Evolutionary conservation across 2,329 filamentous ascomycete species (phyloP).

Genomic region (Penicillium decumbens): DNA sequence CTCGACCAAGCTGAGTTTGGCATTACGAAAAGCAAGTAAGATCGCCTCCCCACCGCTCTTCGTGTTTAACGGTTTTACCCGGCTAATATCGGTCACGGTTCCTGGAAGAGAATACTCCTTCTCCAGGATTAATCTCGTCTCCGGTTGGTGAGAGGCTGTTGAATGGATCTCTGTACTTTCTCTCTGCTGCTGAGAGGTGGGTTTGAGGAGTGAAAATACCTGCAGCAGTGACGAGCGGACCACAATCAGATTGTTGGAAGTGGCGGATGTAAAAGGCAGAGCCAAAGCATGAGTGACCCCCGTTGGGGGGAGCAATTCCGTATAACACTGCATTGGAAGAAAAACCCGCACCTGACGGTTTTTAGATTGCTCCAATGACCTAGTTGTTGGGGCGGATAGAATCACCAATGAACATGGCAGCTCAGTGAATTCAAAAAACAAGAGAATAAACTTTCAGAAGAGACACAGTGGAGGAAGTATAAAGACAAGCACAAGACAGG

Average conservation of each 20-base stretch:
- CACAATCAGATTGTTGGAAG: constrained; percentile 79
- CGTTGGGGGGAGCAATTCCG: constrained; percentile 88
- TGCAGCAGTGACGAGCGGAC: constrained; percentile 91
- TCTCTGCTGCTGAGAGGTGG: constrained; percentile 47
- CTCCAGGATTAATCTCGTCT: constrained; percentile 74
- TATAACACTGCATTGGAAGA: constrained; percentile 84
- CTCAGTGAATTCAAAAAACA: not conserved
- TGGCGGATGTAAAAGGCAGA: constrained; percentile 69
- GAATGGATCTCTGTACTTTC: constrained; percentile 45
- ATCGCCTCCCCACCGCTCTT: constrained; percentile 79
- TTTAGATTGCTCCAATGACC: constrained; percentile 8
- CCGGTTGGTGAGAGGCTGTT: constrained; percentile 58
- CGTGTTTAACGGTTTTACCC: constrained; percentile 67
- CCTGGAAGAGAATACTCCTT: constrained; percentile 80
- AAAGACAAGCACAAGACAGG: constrained; percentile 5
- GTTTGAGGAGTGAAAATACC: constrained; percentile 70
- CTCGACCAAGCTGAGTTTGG: constrained; percentile 86
- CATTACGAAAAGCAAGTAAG: constrained; percentile 79
- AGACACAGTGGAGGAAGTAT: not conserved
- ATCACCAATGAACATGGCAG: constrained; percentile 13
- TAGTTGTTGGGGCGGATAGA: constrained; percentile 4
- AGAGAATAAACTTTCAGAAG: not conserved
- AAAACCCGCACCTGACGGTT: not conserved
- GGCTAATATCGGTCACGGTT: constrained; percentile 75
- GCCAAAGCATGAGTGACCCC: constrained; percentile 84